phyloP scores from a whole-genome alignment of 345 rosid species.

The Arabidopsis suecica region DNA sequence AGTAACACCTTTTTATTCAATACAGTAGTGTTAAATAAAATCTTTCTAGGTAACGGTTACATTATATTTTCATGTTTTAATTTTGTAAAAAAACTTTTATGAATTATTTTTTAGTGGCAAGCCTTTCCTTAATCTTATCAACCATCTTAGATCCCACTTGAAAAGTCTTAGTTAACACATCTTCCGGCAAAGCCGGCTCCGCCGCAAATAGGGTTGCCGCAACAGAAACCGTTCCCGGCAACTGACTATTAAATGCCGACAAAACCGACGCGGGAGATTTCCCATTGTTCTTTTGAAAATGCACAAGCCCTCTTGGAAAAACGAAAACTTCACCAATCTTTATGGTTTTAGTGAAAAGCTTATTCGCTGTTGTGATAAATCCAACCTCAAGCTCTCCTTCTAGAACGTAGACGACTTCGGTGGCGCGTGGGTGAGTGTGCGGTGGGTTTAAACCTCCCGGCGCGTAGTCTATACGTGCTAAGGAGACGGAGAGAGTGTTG shows the following conservation, averaged over 20 bases:
- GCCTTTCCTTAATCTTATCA: conserved; percentile 57
- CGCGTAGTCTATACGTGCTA: conserved; percentile 61
- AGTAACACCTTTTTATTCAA: neutral
- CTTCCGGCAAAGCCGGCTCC: conserved; percentile 60
- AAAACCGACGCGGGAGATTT: conserved; percentile 53
- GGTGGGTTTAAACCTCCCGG: conserved; percentile 70
- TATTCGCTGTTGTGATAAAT: conserved; percentile 68
- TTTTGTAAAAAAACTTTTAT: neutral
- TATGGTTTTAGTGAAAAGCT: conserved; percentile 52
- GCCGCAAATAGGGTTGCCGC: conserved; percentile 52
- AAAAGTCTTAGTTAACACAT: conserved; percentile 66
- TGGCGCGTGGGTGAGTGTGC: conserved; percentile 76
- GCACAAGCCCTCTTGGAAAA: conserved; percentile 70
- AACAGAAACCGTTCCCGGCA: conserved; percentile 64
- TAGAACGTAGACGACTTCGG: conserved; percentile 62
- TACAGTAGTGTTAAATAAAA: neutral
- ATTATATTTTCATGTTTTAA: neutral
- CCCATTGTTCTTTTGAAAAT: conserved; percentile 68
- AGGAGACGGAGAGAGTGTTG: conserved; percentile 67
- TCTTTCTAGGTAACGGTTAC: neutral
- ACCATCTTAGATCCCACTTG: conserved; percentile 67
- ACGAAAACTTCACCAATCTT: conserved; percentile 64
- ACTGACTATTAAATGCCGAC: conserved; percentile 65
- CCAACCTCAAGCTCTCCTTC: conserved; percentile 71
- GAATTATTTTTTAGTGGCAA: conserved; percentile 55